Evolutionary conservation across 2,329 filamentous ascomycete genomes (phyloP).

Genomic region (Dothideomycetes sp.): DNA sequence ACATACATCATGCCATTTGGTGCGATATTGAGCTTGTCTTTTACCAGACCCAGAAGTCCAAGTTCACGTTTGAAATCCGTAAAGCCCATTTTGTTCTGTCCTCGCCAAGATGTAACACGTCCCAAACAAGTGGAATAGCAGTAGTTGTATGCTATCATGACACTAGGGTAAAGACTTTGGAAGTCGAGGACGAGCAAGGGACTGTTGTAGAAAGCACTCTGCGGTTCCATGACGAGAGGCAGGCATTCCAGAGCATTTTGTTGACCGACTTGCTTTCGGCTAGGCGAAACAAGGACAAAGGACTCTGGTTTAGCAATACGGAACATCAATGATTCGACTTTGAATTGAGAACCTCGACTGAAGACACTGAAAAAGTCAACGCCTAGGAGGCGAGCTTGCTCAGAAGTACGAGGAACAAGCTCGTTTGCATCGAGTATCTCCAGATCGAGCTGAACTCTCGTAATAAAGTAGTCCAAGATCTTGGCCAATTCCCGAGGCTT

Average conservation of each 20-base stretch:
- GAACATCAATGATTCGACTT: conserved; percentile 98
- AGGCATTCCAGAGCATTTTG: conserved; percentile 94
- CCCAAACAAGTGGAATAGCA: conserved; percentile 97
- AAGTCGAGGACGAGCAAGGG: conserved; percentile 90
- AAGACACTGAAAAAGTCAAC: conserved; percentile 97
- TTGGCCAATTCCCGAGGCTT: conserved; percentile 62
- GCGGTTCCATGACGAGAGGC: conserved; percentile 93
- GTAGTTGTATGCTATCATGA: conserved; percentile 99
- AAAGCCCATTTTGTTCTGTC: conserved; percentile 89
- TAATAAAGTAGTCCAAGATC: conserved; percentile 67
- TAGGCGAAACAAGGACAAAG: conserved; percentile 82
- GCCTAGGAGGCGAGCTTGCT: conserved; percentile 85
- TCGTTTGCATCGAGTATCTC: conserved; percentile 88
- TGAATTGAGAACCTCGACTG: conserved; percentile 90
- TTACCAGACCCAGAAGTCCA: conserved; percentile 64
- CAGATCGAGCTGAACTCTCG: conserved; percentile 70
- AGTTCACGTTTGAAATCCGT: conserved; percentile 72
- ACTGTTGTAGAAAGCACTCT: conserved; percentile 86
- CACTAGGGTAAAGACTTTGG: conserved; percentile 88
- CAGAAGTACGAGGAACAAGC: conserved; percentile 77
- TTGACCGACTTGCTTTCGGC: conserved; percentile 78
- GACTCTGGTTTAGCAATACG: conserved; percentile 96
- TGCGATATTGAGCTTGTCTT: conserved; percentile 81
- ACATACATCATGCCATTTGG: conserved; percentile 97
- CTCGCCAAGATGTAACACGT: conserved; percentile 77